Conservation (phyloP, 352 stramenopile species). For the Poterioochromonas sp. region DNA sequence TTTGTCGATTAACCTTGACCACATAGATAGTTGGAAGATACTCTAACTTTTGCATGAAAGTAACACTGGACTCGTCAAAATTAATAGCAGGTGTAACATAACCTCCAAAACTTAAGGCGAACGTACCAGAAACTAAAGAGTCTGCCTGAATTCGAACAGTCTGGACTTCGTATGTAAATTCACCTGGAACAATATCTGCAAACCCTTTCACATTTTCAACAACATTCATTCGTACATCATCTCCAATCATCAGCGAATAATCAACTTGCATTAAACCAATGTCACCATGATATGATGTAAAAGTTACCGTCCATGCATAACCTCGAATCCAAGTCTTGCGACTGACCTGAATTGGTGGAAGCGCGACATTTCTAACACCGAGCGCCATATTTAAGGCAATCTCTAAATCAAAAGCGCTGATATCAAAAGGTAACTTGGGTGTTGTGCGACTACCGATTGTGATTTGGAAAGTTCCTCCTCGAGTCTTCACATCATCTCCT, state of each 20-base stretch:
- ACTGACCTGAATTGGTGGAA: slow-evolving; percentile 65
- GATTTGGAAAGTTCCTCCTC: slow-evolving; percentile 76
- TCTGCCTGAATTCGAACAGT: slow-evolving; percentile 64
- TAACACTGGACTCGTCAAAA: slow-evolving; percentile 59
- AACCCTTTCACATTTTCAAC: slow-evolving; percentile 62
- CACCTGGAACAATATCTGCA: slow-evolving; percentile 71
- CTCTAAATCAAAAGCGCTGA: slow-evolving; percentile 56
- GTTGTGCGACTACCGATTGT: slow-evolving; percentile 72
- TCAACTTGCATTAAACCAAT: slow-evolving; percentile 71
- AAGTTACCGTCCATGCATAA: slow-evolving; percentile 80
- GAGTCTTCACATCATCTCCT: slow-evolving; percentile 46
- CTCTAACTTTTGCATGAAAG: slow-evolving; percentile 68
- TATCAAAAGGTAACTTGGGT: slow-evolving; percentile 58
- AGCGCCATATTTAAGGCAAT: slow-evolving; percentile 65
- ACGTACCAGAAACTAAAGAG: slow-evolving; percentile 58
- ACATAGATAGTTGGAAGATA: slow-evolving; percentile 59
- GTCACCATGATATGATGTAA: slow-evolving; percentile 70
- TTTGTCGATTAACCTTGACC: slow-evolving; percentile 49
- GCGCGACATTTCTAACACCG: slow-evolving; percentile 58
- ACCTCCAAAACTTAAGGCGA: slow-evolving; percentile 76
- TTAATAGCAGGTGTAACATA: slow-evolving; percentile 61
- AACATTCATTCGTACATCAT: slow-evolving; percentile 69
- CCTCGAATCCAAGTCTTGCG: slow-evolving; percentile 59
- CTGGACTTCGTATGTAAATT: slow-evolving; percentile 87
- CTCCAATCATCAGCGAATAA: slow-evolving; percentile 64